Conservation (phyloP, 2,329 filamentous ascomycete genomes). For the Dactylonectria estremocensis region DNA sequence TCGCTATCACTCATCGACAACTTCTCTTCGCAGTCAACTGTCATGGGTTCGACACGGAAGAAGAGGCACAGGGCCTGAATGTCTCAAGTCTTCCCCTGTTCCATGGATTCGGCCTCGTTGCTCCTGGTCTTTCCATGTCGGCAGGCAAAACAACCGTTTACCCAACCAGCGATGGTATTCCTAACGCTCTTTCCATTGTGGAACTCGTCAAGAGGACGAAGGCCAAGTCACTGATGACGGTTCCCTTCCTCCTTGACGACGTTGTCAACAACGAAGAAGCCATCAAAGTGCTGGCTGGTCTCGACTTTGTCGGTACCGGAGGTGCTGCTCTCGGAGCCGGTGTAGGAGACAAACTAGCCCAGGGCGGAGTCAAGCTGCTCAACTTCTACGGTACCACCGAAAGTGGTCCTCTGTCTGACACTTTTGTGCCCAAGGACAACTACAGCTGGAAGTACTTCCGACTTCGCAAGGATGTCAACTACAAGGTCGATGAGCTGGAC, state of each 20-base stretch:
- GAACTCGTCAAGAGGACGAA: conserved; percentile 42
- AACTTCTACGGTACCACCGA: conserved; percentile 57
- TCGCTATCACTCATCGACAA: conserved; percentile 50
- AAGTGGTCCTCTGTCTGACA: conserved; percentile 52
- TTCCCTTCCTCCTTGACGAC: conserved; percentile 54
- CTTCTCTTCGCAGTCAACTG: conserved; percentile 49
- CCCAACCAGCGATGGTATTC: conserved; percentile 46
- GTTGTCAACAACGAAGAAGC: conserved; percentile 40
- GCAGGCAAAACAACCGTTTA: conserved; percentile 50
- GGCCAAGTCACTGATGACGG: conserved; percentile 52
- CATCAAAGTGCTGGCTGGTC: conserved; percentile 31
- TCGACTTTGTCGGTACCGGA: conserved; percentile 53
- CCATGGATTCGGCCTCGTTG: conserved; percentile 53
- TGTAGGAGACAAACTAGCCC: conserved; percentile 43
- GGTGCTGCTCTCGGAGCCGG: conserved; percentile 50
- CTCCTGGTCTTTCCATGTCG: conserved; percentile 50
- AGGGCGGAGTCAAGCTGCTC: conserved; percentile 48
- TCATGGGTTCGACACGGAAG: conserved; percentile 43
- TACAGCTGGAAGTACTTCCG: conserved; percentile 53
- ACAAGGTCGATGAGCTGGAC: conserved; percentile 41
- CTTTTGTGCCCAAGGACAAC: conserved; percentile 49
- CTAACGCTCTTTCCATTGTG: conserved; percentile 43
- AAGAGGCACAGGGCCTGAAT: conserved; percentile 43
- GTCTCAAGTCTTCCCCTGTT: conserved; percentile 54
- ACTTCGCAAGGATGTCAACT: conserved; percentile 51